Evolutionary conservation across 352 stramenopile species (phyloP).

Genomic region (Pythium chondricola): DNA sequence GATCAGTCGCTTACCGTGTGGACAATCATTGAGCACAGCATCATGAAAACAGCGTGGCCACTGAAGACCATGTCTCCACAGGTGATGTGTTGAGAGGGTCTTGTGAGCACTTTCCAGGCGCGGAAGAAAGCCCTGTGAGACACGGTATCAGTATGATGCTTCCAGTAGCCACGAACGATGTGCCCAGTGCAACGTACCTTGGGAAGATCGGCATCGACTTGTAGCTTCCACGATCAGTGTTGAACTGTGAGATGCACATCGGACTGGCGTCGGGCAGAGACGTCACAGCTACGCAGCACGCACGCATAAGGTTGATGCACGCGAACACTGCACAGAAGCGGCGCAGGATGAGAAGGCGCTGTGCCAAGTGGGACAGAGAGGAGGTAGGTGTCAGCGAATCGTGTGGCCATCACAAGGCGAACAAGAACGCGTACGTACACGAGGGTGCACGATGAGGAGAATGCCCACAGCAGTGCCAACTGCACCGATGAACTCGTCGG

Average conservation of each 20-base stretch:
- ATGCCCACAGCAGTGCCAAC: slow-evolving; percentile 62
- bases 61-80: slow-evolving; percentile 89
- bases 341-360: slow-evolving; percentile 78
- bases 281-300: slow-evolving; percentile 81
- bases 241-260: slow-evolving; percentile 85
- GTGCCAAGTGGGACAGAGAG: not conserved
- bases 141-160: slow-evolving; percentile 6
- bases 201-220: slow-evolving; percentile 85
- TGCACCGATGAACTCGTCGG: slow-evolving; percentile 74
- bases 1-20: slow-evolving; percentile 42
- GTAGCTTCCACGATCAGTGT: slow-evolving; percentile 54
- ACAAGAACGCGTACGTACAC: slow-evolving; percentile 31
- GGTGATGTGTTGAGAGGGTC: slow-evolving; percentile 82
- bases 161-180: too few species aligned
- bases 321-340: slow-evolving; percentile 82
- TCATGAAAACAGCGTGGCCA: slow-evolving; percentile 79
- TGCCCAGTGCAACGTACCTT: slow-evolving; percentile 40
- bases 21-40: slow-evolving; percentile 78
- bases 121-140: slow-evolving; percentile 55
- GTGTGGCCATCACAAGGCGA: not conserved
- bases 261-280: slow-evolving; percentile 82
- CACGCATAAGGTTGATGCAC: slow-evolving; percentile 82
- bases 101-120: slow-evolving; percentile 77
- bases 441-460: slow-evolving; percentile 67
- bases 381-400: not conserved